Evolutionary conservation across 768 basidiomycete genomes (phyloP).

Genomic region (Naganishia kalamii): DNA sequence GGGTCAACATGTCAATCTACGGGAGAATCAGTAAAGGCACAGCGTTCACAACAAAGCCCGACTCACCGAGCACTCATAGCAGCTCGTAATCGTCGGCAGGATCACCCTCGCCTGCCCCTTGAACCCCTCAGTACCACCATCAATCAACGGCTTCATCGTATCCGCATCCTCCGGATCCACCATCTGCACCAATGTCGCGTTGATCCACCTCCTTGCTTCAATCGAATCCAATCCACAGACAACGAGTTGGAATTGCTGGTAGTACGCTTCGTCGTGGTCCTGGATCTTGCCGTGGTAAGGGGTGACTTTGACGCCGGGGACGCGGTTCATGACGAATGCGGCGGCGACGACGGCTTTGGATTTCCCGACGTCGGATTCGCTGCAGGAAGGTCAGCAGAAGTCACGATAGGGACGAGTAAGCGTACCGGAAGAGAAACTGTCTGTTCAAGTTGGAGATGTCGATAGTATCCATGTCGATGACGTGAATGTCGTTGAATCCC

Average conservation of each 20-base stretch:
- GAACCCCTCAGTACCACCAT: slow-evolving; percentile 99
- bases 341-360: slow-evolving; percentile 92
- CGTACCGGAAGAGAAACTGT: slow-evolving; percentile 91
- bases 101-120: slow-evolving; percentile 97
- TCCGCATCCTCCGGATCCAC: slow-evolving; percentile 90
- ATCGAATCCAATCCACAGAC: slow-evolving; percentile 97
- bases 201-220: slow-evolving; percentile 97
- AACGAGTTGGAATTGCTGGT: slow-evolving; percentile 91
- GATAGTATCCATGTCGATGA: slow-evolving; percentile 99
- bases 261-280: slow-evolving; percentile 90
- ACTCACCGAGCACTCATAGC: slow-evolving; percentile 82
- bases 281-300: slow-evolving; percentile 99
- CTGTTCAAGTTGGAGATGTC: slow-evolving; percentile 98
- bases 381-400: background rate
- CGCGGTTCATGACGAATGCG: slow-evolving; percentile 92
- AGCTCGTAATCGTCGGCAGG: slow-evolving; percentile 86
- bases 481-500: slow-evolving; percentile 97
- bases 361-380: slow-evolving; percentile 69
- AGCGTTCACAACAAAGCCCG: background rate
- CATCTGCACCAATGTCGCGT: slow-evolving; percentile 89
- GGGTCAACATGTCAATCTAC: slow-evolving; percentile 87
- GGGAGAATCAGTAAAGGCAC: background rate
- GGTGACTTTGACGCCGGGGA: slow-evolving; percentile 91
- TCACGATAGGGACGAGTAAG: slow-evolving; percentile 2
- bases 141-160: slow-evolving; percentile 90